A percentile compares a stretch with the other conserved stretches of the same genome.
phyloP scores from a whole-genome alignment of 2,329 filamentous ascomycete genomes.

The Sclerotinia subarctica region DNA sequence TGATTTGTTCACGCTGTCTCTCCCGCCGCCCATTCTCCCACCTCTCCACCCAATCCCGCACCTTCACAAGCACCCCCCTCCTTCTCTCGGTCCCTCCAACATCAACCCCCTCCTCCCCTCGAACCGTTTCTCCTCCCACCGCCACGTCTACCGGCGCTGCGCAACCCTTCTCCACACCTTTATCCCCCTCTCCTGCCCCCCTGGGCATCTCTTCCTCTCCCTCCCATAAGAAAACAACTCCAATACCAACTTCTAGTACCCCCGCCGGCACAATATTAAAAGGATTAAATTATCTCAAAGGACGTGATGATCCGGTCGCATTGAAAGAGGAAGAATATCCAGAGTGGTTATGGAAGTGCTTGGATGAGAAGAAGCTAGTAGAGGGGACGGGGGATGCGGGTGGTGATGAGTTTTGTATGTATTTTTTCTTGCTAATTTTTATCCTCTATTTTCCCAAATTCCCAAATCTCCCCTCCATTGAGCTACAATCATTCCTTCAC shows the following conservation, averaged over 20 bases:
- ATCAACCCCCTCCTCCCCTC: conserved; percentile 25
- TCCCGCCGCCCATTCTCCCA: conserved; percentile 41
- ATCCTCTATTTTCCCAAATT: neutral
- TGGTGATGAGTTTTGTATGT: conserved; percentile 78
- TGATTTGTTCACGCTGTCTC: conserved; percentile 47
- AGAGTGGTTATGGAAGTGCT: conserved; percentile 72
- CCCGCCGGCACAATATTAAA: conserved; percentile 66
- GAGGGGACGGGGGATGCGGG: conserved; percentile 46
- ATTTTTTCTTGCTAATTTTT: neutral
- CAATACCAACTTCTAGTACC: conserved; percentile 26
- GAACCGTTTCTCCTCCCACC: conserved; percentile 25
- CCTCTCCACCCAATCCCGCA: conserved; percentile 20
- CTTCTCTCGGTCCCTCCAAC: conserved; percentile 32
- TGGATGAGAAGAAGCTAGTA: conserved; percentile 55
- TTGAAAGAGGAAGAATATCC: conserved; percentile 74
- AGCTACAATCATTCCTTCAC: too few species aligned
- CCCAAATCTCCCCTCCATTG: neutral
- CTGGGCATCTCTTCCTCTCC: neutral
- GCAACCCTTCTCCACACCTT: conserved; percentile 38
- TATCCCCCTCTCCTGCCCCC: conserved; percentile 31
- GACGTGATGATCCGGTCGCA: conserved; percentile 68
- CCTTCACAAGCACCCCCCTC: conserved; percentile 22
- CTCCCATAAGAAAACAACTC: conserved; percentile 19
- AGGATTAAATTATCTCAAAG: conserved; percentile 77
- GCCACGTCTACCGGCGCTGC: conserved; percentile 34